Evolutionary conservation across 805 yeast species (phyloP).

Genomic region (Nakazawaea populi): DNA sequence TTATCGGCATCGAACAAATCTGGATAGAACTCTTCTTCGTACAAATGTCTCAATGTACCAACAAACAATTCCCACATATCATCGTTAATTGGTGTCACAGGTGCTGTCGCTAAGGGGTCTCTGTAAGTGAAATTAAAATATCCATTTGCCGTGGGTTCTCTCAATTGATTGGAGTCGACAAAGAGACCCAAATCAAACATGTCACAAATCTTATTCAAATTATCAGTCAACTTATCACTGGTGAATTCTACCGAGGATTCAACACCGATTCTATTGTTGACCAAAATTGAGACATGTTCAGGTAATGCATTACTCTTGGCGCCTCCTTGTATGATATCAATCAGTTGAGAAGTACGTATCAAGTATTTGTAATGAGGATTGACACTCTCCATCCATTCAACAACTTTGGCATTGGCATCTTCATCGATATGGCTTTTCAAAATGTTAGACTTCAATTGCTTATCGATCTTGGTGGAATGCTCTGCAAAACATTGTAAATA

Average conservation of each 20-base stretch:
- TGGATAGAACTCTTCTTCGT: constrained; percentile 43
- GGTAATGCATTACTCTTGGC: constrained; percentile 71
- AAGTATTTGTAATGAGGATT: constrained; percentile 26
- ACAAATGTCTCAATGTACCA: constrained; percentile 57
- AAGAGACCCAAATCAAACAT: constrained; percentile 43
- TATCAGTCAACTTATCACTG: constrained; percentile 28
- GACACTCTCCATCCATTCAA: constrained; percentile 21
- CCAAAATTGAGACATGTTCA: constrained; percentile 43
- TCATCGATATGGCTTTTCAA: constrained; percentile 29
- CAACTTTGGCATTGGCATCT: constrained; percentile 28
- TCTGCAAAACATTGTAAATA: constrained; percentile 57
- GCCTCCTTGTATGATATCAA: constrained; percentile 63
- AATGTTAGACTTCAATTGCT: constrained; percentile 21
- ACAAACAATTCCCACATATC: constrained; percentile 50
- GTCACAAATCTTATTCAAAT: constrained; percentile 36
- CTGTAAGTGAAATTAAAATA: constrained; percentile 28
- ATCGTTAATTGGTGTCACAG: constrained; percentile 35
- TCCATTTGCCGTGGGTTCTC: constrained; percentile 31
- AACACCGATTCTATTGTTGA: constrained; percentile 59
- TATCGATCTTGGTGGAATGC: constrained; percentile 28
- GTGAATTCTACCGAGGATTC: constrained; percentile 44
- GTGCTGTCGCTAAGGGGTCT: constrained; percentile 35
- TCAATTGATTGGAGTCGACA: constrained; percentile 22
- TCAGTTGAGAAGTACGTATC: constrained; percentile 57
- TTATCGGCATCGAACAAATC: constrained; percentile 13